phyloP scores from a whole-genome alignment of 1,284 basidiomycete genomes.

The Anthracocystis setariae region DNA sequence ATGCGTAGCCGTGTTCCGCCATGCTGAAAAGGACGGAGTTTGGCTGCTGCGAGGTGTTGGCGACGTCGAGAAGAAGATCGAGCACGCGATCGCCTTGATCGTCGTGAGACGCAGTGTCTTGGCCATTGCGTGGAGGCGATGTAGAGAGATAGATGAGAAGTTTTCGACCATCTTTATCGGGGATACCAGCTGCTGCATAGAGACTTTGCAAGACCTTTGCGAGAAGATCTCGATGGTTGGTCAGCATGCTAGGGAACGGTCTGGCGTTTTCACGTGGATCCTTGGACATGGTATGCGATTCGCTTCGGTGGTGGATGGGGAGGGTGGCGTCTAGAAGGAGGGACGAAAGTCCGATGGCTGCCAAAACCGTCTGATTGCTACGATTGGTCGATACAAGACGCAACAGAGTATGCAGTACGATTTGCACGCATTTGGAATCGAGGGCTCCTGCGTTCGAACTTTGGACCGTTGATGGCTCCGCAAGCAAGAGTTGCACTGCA shows the following conservation, averaged over 20 bases:
- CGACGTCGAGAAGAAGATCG: constrained; percentile 45
- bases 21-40: constrained; percentile 47
- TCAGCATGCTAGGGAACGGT: background rate
- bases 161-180: constrained; percentile 37
- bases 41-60: constrained; percentile 37
- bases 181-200: constrained; percentile 40
- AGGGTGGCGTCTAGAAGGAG: constrained; percentile 20
- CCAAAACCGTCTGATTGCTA: constrained; percentile 25
- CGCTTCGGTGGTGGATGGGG: background rate
- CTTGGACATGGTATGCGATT: no score
- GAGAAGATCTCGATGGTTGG: constrained; percentile 11
- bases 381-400: constrained; percentile 18
- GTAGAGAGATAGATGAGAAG: constrained; percentile 28
- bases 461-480: background rate
- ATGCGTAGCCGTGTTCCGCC: constrained; percentile 42
- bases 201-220: constrained; percentile 14
- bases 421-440: constrained; percentile 6
- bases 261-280: background rate
- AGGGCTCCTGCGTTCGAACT: background rate
- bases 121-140: background rate
- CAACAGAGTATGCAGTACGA: constrained; percentile 18
- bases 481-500: constrained; percentile 15
- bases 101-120: background rate
- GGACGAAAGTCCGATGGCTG: constrained; percentile 14
- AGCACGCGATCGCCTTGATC: constrained; percentile 23